Base-by-base conservation (phyloP, 2,329 filamentous ascomycete genomes). In the Scytalidium lignicola region DNA sequence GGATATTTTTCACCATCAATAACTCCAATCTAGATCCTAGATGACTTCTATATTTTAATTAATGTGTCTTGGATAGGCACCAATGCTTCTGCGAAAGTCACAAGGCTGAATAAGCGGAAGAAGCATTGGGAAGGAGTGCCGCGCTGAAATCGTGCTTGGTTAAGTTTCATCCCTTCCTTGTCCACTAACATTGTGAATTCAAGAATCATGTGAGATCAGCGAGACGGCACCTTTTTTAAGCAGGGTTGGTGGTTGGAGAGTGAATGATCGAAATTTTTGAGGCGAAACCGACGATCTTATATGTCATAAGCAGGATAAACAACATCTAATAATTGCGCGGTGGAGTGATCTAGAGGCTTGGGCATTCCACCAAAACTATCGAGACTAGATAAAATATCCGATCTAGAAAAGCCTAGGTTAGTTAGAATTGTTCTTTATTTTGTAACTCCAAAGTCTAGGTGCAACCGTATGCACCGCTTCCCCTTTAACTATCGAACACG, bases 101-200 rank as follows among this genome's bases (percentile, higher is more conserved):
- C n/a, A 17, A 41, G 40, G 21, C 21, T 18, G 21, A 41, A 26
- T 26, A 10, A 26, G 5, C 10, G n/a, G n/a, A 26, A 26, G 23
- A 26, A 41, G 12, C 9, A 17, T 4, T 19, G 13, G 13, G 17
- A 10, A 10, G 40, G 13, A 9, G n/a, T 41, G 3, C 8, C n/a
- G 7, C 21, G 13, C 21, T 12, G 17, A 9, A 19, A 41, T 18
- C 17, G 10, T 41, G 13, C 21, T 51, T 43, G 49, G 44, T 55
- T 47, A 41, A 39, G 44, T 46, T 49, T 12, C 19, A 51, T 50
- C 41, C 39, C 55, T 53, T 54, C 51, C 48, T 53, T 46, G 43
- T 47, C 22, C 45, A 26, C 10, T 26, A 26, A 26, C 10, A 6
- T 26, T 26, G 23, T 6, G 23, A 10, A 26, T 6, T 26, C 23